Evolutionary conservation across 2,329 filamentous ascomycete species (phyloP).

Genomic region (Alternaria sp.): DNA sequence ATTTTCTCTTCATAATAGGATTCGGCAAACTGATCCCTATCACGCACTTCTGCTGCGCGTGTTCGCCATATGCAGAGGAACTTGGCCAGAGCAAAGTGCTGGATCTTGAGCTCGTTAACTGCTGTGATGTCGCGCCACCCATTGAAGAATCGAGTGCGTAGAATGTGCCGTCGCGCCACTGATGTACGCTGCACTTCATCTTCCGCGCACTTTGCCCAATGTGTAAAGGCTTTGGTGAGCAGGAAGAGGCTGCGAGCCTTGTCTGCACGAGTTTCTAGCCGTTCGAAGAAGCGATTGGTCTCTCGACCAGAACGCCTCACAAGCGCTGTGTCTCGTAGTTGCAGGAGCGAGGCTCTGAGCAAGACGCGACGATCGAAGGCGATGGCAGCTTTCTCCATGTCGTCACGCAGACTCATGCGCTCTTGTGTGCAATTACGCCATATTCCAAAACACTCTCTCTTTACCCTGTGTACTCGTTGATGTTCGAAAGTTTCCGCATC

Average conservation of each 20-base stretch:
- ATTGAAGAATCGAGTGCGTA: constrained; percentile 73
- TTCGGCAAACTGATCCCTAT: constrained; percentile 44
- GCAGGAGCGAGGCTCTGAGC: constrained; percentile 61
- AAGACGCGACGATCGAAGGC: constrained; percentile 61
- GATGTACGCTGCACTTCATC: constrained; percentile 72
- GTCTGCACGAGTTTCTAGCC: constrained; percentile 66
- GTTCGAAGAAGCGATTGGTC: constrained; percentile 63
- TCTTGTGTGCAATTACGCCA: constrained; percentile 57
- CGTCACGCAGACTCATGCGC: constrained; percentile 21
- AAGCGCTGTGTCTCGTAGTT: constrained; percentile 37
- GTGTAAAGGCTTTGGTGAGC: constrained; percentile 69
- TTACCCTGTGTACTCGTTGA: constrained; percentile 38
- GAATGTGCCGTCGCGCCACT: constrained; percentile 73
- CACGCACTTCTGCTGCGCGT: constrained; percentile 49
- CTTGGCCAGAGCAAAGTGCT: constrained; percentile 61
- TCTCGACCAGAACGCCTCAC: constrained; percentile 54
- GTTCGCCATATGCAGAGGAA: constrained; percentile 64
- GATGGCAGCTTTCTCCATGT: constrained; percentile 47
- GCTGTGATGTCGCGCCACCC: constrained; percentile 73
- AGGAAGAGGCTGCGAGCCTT: constrained; percentile 72
- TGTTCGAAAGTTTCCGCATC: constrained; percentile 57
- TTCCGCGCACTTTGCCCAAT: constrained; percentile 72
- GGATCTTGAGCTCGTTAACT: constrained; percentile 64
- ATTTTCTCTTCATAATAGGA: constrained; percentile 46
- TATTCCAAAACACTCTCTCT: constrained; percentile 48